Base-by-base conservation (phyloP, 495 filamentous ascomycete species). In the Aspergillus mulundensis region DNA sequence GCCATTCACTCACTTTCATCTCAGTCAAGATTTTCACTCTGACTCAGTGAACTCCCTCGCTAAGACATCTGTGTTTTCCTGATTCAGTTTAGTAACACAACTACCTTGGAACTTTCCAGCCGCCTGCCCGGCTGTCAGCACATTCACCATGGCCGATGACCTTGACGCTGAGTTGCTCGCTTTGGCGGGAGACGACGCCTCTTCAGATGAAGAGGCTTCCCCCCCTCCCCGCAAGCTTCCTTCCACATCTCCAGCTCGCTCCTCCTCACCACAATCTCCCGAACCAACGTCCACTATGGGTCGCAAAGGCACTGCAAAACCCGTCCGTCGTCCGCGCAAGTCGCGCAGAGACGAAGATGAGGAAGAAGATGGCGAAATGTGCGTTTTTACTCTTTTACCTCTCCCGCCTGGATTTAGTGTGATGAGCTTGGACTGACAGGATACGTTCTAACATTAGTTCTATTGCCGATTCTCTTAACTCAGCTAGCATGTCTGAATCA, bases 401-500 rank as follows among this genome's bases (percentile, higher is more conserved):
- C 16, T 24, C 15, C 24, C 18, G 5, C 25, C 24, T 28, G 41
- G 52, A 36, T 58, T 7, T 51, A 39, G 19, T 43, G 24, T 15
- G 23, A 10, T 36, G 20, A 25, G 28, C n/a, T n/a, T 21, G 19
- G 19, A 30, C 49, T 42, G 23, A 49, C 30, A 20, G 57, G 30
- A 18, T 12, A 34, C 54, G 8, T 18, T 14, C 21, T 44, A 52
- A 64, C 46, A 34, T 20, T 65, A 88, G 84, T 34, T 87, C 85
- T 3, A n/a, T n/a, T n/a, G 83, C 73, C 20, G 82, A 81, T n/a
- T 91, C 93, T 2, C 83, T 89, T 50, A 80, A 86, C 59, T 95
- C 90, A 23, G 91, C 86, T 12, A 84, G 88, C 2, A 95, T 96
- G 90, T 89, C 89, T 48, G 92, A 95, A 65, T 95, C 90, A 19